These are phyloP conservation scores for Penicillium corylophilum DNA, from an alignment of 2,329 filamentous ascomycete genomes.

Conservation along the genomic window DNA sequence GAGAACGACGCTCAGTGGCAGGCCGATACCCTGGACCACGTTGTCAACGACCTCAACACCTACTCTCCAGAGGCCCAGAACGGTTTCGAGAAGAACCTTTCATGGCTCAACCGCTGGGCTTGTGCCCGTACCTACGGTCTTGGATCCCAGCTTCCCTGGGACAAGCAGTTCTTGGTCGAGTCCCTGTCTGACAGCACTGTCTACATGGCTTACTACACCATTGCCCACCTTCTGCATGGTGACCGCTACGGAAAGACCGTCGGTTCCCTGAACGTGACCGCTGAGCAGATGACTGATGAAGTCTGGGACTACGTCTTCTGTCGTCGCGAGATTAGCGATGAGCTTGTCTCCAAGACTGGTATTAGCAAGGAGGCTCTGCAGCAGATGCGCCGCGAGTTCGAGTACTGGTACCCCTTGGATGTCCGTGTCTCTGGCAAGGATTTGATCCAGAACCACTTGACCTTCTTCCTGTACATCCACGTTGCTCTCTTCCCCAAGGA, in stretches of 20 bases:
- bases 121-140: constrained; percentile 89
- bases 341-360: constrained; percentile 62
- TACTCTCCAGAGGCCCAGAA: constrained; percentile 76
- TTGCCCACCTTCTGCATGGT: constrained; percentile 66
- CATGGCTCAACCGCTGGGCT: constrained; percentile 95
- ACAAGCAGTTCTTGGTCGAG: constrained; percentile 85
- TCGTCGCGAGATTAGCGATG: constrained; percentile 67
- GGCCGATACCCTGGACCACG: constrained; percentile 68
- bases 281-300: constrained; percentile 89
- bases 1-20: constrained; percentile 80
- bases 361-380: constrained; percentile 74
- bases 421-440: constrained; percentile 88
- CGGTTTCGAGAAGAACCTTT: constrained; percentile 78
- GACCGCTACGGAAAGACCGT: constrained; percentile 79
- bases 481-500: constrained; percentile 81
- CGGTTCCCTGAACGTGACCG: constrained; percentile 66
- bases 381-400: constrained; percentile 84
- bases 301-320: constrained; percentile 97
- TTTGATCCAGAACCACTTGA: constrained; percentile 88
- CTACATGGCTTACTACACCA: constrained; percentile 68
- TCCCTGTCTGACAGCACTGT: constrained; percentile 87
- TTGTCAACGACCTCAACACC: constrained; percentile 73
- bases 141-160: constrained; percentile 93
- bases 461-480: constrained; percentile 94
- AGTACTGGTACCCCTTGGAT: constrained; percentile 96